These are phyloP conservation scores for Epichloe typhina DNA, from an alignment of 2,329 filamentous ascomycete species.

Conservation along the genomic window DNA sequence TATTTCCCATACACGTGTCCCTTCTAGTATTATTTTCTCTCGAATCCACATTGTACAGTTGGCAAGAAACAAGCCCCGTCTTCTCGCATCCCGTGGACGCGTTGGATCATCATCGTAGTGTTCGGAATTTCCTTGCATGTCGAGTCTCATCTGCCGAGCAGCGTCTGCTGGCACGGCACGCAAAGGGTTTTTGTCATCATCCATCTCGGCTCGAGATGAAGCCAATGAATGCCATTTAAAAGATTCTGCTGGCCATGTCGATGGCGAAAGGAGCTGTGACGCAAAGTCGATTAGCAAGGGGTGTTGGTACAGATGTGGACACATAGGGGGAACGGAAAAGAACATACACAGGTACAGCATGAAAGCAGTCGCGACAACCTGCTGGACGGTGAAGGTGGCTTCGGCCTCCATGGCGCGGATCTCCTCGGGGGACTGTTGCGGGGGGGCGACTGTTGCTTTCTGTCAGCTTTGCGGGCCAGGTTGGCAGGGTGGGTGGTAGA, in stretches of 20 bases:
- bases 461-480: slow-evolving; percentile 10
- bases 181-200: not conserved
- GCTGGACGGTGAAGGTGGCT: slow-evolving; percentile 54
- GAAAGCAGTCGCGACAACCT: slow-evolving; percentile 50
- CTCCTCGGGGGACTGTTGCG: slow-evolving; percentile 57
- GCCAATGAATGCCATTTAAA: slow-evolving; percentile 15
- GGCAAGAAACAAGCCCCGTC: not conserved
- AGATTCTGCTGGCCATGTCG: slow-evolving; percentile 34
- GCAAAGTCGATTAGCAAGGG: not conserved
- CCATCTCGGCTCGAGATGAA: not conserved
- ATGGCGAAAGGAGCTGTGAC: slow-evolving; percentile 43
- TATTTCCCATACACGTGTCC: not conserved
- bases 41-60: slow-evolving; percentile 7
- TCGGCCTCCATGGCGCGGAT: slow-evolving; percentile 55
- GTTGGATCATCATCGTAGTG: not conserved
- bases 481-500: slow-evolving; percentile 7
- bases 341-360: slow-evolving; percentile 65
- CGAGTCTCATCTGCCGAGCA: not conserved
- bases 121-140: not conserved
- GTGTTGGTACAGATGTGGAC: not conserved
- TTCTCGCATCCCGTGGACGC: not conserved
- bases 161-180: not conserved
- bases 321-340: not conserved
- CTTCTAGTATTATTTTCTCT: not conserved
- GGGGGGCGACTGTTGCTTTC: slow-evolving; percentile 42